Evolutionary conservation across 495 filamentous ascomycete species (phyloP).

Genomic region (Aspergillus hancockii): DNA sequence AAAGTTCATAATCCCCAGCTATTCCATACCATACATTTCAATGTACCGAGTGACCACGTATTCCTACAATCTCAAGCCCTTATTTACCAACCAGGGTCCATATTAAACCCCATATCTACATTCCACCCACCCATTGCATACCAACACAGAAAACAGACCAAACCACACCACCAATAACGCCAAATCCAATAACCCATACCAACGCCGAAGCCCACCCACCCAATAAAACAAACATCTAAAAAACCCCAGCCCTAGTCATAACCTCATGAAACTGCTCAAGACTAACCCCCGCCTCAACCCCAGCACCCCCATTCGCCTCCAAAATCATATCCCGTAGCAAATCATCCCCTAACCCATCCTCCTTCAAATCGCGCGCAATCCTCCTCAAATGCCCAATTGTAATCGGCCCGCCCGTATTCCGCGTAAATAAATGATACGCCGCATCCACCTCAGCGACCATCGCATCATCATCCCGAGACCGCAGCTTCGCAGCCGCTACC

Average conservation of each 20-base stretch:
- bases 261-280: conserved; percentile 81
- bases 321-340: conserved; percentile 88
- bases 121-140: not conserved
- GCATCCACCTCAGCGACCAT: conserved; percentile 69
- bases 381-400: conserved; percentile 73
- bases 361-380: conserved; percentile 79
- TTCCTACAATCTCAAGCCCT: not conserved
- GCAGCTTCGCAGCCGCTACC: conserved; percentile 81
- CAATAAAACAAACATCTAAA: conserved; percentile 43
- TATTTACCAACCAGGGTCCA: not conserved
- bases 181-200: too few species aligned
- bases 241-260: conserved; percentile 82
- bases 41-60: not conserved
- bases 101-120: not conserved
- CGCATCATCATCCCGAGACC: conserved; percentile 53
- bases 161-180: not conserved
- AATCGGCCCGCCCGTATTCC: conserved; percentile 56
- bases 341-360: conserved; percentile 71
- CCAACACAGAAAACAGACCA: not conserved
- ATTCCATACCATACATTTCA: too few species aligned
- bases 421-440: conserved; percentile 77
- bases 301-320: conserved; percentile 83
- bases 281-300: conserved; percentile 69
- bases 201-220: too few species aligned
- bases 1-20: too few species aligned